Evolutionary conservation across 345 rosid genomes (phyloP), one percentile per base, ranked within the genome.

Genomic region (Hibiscus tridactylites): DNA sequence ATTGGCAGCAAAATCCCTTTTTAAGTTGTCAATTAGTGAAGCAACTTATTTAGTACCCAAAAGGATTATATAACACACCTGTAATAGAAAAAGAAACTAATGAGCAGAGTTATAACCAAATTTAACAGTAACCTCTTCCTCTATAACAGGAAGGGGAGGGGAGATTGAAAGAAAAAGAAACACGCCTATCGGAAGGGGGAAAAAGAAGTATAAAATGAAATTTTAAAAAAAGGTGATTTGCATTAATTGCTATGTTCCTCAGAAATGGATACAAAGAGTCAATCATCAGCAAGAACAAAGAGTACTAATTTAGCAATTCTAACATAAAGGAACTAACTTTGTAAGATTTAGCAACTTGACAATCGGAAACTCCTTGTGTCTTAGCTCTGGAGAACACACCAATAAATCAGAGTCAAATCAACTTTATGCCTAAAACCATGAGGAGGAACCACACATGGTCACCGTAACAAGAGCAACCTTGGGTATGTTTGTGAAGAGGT

Each of bases 41-140:
- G 52, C 33, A 56, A 70, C 21, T 70, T 16, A 70, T 56, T 33
- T 56, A 56, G 61, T 26, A 70, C 49, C 62, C 63, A 70, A 70
- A 70, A 6, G 50, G 17, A 35, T 70, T 17, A 15, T 44, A 46
- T 28, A 60, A 16, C 2, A 1, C 46, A 58, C 56, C 39, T 71
- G 56, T 17, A 17, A 31, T 7, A 31, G n/a, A 47, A 58, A 60
- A 28, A 31, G 10, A 60, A 59, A 42, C 39, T 16, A 37, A 42
- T 71, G 15, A 71, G 56, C 65, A 28, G 71, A 47, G 57, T 66
- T 15, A 67, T 49, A 3, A 67, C 10, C 24, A 47, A 16, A 21
- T 67, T 46, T 67, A 67, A 47, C 24, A 15, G 7, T 28, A 49
- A 49, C 39, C 24, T 65, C 70, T 28, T 46, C 57, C 9, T 47